Evolutionary conservation across 2,329 filamentous ascomycete genomes (phyloP).

Genomic region (Pseudocercospora fuligena): DNA sequence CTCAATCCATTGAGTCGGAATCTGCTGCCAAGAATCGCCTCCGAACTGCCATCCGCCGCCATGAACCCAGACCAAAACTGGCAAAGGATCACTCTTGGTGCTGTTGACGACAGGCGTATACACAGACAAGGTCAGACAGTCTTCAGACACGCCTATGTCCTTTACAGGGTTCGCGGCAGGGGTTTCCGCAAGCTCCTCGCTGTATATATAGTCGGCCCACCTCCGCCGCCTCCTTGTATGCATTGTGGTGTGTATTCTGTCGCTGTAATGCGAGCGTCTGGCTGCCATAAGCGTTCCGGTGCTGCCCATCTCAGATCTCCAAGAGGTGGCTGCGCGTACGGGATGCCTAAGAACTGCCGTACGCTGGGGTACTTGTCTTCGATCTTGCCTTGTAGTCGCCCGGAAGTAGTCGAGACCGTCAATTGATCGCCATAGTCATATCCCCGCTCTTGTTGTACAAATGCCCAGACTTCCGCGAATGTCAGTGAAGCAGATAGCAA

Average conservation of each 20-base stretch:
- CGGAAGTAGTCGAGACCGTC: constrained; percentile 17
- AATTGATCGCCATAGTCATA: not conserved
- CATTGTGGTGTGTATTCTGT: not conserved
- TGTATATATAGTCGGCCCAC: not conserved
- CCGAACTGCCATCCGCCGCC: not conserved
- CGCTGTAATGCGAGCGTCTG: not conserved
- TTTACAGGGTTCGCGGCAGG: not conserved
- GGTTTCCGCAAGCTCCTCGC: not conserved
- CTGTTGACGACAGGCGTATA: constrained; percentile 4
- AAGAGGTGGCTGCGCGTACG: constrained; percentile 42
- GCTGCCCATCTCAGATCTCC: constrained; percentile 40
- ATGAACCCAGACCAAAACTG: not conserved
- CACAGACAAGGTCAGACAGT: constrained; percentile 4
- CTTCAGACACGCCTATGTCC: not conserved
- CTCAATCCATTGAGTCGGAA: not conserved
- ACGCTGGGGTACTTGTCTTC: not conserved
- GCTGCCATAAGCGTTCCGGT: constrained; percentile 21
- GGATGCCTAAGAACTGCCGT: constrained; percentile 43
- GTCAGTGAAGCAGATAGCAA: not conserved
- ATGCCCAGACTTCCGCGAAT: not conserved
- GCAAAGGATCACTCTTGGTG: not conserved
- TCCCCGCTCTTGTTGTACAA: not conserved
- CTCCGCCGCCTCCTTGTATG: not conserved
- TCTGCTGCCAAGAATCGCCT: not conserved
- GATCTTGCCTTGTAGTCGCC: constrained; percentile 17